phyloP scores from a whole-genome alignment of 2,329 filamentous ascomycete species.

The Colletotrichum cereale region DNA sequence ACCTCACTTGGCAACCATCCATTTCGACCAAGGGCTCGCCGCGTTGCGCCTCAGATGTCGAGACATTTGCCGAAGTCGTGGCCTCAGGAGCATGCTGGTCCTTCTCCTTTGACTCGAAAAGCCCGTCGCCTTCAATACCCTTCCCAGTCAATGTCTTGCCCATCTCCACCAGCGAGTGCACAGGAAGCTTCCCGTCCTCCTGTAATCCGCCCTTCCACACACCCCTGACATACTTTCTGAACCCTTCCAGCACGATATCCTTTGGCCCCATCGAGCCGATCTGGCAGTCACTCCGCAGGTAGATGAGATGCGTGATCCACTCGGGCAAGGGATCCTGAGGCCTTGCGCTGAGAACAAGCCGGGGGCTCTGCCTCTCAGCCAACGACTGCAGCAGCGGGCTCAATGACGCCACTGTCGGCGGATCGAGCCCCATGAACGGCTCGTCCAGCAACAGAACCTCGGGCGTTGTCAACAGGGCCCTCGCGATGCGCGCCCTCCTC shows the following conservation, averaged over 20 bases:
- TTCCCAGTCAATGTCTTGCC: slow-evolving; percentile 59
- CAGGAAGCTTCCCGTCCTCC: slow-evolving; percentile 63
- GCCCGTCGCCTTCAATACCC: slow-evolving; percentile 53
- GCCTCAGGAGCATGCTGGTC: slow-evolving; percentile 19
- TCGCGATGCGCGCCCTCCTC: slow-evolving; percentile 86
- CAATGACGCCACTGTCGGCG: slow-evolving; percentile 79
- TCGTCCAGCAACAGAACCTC: slow-evolving; percentile 90
- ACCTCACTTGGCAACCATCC: slow-evolving; percentile 84
- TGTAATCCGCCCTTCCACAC: slow-evolving; percentile 58
- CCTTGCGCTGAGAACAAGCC: slow-evolving; percentile 81
- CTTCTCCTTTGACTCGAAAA: slow-evolving; percentile 49
- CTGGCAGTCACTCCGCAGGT: slow-evolving; percentile 76
- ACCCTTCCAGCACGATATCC: slow-evolving; percentile 67
- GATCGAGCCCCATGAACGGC: slow-evolving; percentile 96
- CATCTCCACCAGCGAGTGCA: slow-evolving; percentile 63
- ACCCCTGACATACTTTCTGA: slow-evolving; percentile 62
- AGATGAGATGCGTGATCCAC: slow-evolving; percentile 89
- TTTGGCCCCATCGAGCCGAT: slow-evolving; percentile 76
- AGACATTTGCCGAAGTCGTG: slow-evolving; percentile 7
- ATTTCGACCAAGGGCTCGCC: slow-evolving; percentile 88
- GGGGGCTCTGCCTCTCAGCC: slow-evolving; percentile 74
- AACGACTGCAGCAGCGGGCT: slow-evolving; percentile 78
- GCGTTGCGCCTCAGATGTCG: slow-evolving; percentile 30
- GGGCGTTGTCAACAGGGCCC: slow-evolving; percentile 82
- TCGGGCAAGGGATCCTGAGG: slow-evolving; percentile 89